Base-by-base conservation (phyloP, 352 stramenopile genomes). In the Hyaloperonospora brassicae region DNA sequence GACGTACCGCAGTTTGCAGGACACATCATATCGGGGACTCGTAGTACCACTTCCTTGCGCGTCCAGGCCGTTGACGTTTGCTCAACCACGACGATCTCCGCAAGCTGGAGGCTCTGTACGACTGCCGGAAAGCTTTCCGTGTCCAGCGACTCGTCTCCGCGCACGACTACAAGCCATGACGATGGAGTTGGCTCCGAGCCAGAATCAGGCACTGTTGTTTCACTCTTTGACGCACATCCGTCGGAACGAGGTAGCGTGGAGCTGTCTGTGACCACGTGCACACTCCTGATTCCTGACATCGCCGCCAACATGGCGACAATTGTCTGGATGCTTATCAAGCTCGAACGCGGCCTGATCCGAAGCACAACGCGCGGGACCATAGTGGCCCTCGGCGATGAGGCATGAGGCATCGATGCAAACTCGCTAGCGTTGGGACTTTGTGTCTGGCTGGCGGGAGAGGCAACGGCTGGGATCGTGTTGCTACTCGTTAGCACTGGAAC, bases 21-120 rank as follows among this genome's bases (percentile, higher is more conserved):
- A 49, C 83, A 93, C 80, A 93, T 93, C 76, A 93, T 93, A 21
- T 84, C 83, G 24, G 70, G 60, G 10, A 93, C 73, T 17, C 62
- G 57, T 10, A 93, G 48, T 24, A 86, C 74, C 34, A 89, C 62
- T 59, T 89, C 73, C 57, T 86, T 86, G 34, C 55, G 59, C 11
- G 65, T 60, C 79, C 79, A 89, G 9, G 45, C 23, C 34, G 70
- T 64, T 21, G 62, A 55, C 7, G 53, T 62, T n/a, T 70, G 56
- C 27, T 79, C 66, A 12, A 83, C 43, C 6, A 87, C 42, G 36
- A 55, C 38, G 11, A 72, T 62, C 1, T 64, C 49, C 6, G 64
- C 51, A 49, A 84, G n/a, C 4, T 68, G 30, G 9, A 73, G 52
- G 3, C 34, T 56, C 17, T 57, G 53, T 25, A 86, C n/a, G 2